Conservation (phyloP, 78 protist genomes). For the Guillardia theta region DNA sequence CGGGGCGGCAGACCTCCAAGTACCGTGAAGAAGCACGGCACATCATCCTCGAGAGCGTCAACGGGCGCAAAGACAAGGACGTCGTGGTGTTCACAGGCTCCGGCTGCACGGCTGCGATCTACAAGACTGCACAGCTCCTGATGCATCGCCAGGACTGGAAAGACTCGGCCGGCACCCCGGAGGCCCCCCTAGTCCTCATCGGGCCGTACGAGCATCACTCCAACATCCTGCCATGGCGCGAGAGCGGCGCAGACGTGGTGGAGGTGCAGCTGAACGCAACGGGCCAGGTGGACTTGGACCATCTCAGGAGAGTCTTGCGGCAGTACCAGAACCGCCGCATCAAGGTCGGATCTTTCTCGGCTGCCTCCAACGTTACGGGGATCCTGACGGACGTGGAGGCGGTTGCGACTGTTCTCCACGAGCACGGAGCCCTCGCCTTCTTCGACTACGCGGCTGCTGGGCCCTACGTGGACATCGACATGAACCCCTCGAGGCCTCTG, state of each 20-base stretch:
- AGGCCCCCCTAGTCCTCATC: constrained; percentile 52
- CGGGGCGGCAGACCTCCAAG: constrained; percentile 74
- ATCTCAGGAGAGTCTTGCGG: constrained; percentile 38
- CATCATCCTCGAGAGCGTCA: constrained; percentile 38
- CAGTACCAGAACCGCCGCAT: neutral
- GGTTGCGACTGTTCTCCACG: constrained; percentile 62
- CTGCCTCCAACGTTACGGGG: constrained; percentile 86
- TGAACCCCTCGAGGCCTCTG: constrained; percentile 44
- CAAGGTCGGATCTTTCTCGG: constrained; percentile 72
- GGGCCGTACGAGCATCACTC: constrained; percentile 85
- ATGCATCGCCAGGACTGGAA: neutral
- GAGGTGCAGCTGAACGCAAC: no score
- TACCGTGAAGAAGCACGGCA: constrained; percentile 74
- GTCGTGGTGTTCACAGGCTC: constrained; percentile 66
- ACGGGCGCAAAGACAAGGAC: constrained; percentile 55
- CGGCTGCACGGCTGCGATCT: constrained; percentile 37
- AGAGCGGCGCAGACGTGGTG: constrained; percentile 55
- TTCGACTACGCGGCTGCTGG: constrained; percentile 86
- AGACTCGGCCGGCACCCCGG: neutral
- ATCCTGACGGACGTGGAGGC: constrained; percentile 51
- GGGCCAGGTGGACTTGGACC: constrained; percentile 42
- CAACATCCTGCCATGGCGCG: constrained; percentile 83
- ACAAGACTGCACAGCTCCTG: neutral
- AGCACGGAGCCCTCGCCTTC: constrained; percentile 60
- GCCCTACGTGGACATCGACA: constrained; percentile 70